Evolutionary conservation across 129 eudicot genomes (phyloP).

Genomic region (Lonicera japonica): DNA sequence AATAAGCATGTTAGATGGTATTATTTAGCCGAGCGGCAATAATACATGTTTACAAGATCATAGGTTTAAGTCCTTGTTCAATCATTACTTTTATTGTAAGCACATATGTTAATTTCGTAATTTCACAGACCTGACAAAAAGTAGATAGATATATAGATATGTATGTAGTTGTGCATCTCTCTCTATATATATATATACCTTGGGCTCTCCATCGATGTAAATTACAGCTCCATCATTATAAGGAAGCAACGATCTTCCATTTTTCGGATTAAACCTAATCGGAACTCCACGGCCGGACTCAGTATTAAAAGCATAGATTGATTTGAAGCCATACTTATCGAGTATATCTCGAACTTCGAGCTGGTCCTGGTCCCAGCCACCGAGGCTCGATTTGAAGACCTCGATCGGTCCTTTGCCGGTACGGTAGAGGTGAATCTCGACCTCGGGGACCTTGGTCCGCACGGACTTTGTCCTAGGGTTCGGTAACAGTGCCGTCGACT

Average conservation of each 20-base stretch:
- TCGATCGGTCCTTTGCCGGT: slow-evolving; percentile 70
- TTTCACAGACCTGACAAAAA: too few relatives aligned
- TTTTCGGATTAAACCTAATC: slow-evolving; percentile 57
- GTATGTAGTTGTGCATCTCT: too few relatives aligned
- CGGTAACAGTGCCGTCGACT: slow-evolving; percentile 31
- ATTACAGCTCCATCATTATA: slow-evolving; percentile 55
- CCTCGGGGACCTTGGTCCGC: slow-evolving; percentile 61
- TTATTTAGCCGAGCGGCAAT: too few relatives aligned
- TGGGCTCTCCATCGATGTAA: slow-evolving; percentile 65
- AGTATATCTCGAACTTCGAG: slow-evolving; percentile 71
- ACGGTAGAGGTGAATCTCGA: slow-evolving; percentile 54
- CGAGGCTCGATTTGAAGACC: slow-evolving; percentile 47
- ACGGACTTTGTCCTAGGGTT: slow-evolving; percentile 25
- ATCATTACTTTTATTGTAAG: too few relatives aligned
- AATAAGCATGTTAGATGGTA: too few relatives aligned
- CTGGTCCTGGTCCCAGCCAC: slow-evolving; percentile 90
- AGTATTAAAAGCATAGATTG: slow-evolving; percentile 58
- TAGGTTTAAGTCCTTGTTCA: too few relatives aligned
- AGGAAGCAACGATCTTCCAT: slow-evolving; percentile 65
- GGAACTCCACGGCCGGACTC: slow-evolving; percentile 66
- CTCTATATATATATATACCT: too few relatives aligned
- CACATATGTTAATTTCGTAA: too few relatives aligned
- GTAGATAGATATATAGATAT: too few relatives aligned
- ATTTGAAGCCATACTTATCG: slow-evolving; percentile 56
- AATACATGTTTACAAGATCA: too few relatives aligned